Base-by-base conservation (phyloP, 805 yeast genomes). In the Teunomyces pallodes region DNA sequence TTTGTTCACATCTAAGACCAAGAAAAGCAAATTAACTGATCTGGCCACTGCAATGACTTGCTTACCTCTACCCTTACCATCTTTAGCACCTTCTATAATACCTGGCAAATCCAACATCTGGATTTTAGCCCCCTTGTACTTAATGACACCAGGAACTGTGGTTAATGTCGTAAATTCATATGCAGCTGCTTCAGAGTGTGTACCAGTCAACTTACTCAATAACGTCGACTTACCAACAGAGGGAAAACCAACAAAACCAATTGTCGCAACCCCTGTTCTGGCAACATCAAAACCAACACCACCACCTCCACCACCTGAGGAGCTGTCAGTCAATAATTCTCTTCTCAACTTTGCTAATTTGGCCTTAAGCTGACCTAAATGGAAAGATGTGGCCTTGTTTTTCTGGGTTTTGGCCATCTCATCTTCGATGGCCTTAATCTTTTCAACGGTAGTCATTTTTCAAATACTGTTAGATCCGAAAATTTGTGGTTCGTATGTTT, bases 21-120 rank as follows among this genome's bases (percentile, higher is more conserved):
- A 88, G 67, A 94, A 94, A 44, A 94, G 80, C 60, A 94, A 75
- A 65, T 94, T 91, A 66, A 97, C 95, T 2, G 97, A 90, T 70
- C 99, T 82, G n/a, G 98, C 98, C 50, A 94, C 99, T 2, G 99
- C 99, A 70, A 94, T 94, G 47, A 94, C 99, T 72, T 94, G 99
- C 58, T 81, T 86, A 78, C 96, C 96, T 77, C 96, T 79, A 72
- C 96, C 96, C 66, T 86, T 82, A 70, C 96, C 96, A 61, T 87
- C 94, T 56, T 87, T 87, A 53, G 96, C 96, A 69, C 95, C 95
- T 68, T 87, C 94, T 61, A 87, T 87, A 57, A 87, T 87, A 65
- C 96, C 96, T 7, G 96, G 96, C 54, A 87, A 80, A 79, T 87
- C 96, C 60, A 87, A 70, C 96, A 94, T 90, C 74, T 94, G 99